Evolutionary conservation across 2,329 filamentous ascomycete species (phyloP), one percentile per base, ranked within the genome.

Genomic region (Colletotrichum godetiae): DNA sequence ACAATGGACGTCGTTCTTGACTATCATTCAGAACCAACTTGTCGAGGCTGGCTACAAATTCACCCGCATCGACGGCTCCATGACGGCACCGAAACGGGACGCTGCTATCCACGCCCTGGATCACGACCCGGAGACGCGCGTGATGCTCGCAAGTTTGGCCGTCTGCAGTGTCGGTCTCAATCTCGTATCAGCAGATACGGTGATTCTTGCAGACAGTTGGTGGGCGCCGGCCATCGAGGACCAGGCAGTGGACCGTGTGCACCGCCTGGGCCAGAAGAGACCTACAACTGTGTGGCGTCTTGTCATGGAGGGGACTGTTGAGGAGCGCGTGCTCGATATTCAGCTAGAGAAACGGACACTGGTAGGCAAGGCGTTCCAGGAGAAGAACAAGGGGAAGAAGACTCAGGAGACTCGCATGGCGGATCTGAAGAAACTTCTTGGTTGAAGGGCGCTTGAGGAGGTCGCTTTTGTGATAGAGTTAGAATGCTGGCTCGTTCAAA

Each of bases 221-320:
- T 98, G 95, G 93, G 95, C 95, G 1, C 95, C 95, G 0, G 95
- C 95, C 0, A 97, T 98, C 68, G 95, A 98, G 81, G 95, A 97
- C 77, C 95, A 98, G 80, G 95, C 95, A 4, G 89, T 97, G 3
- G 95, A 98, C 79, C 92, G 95, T 5, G 95, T 98, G 7, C 94
- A 98, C 80, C 89, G 95, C 0, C 87, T 98, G 0, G 95, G 95
- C 0, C 95, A 98, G 84, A 95, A 88, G 75, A 89, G 93, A 49
- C 89, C 92, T 74, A 95, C 93, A 0, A 95, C 91, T 1, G 92
- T 97, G 1, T 97, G 94, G 87, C 87, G 95, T 59, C 85, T 98
- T 11, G 90, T 98, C 1, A 93, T 97, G 84, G 93, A 97, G 77
- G 89, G 87, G 1, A 93, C 90, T 8, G 91, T 98, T 5, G 95